Percentiles rank a stretch among this genome's conserved stretches.
These are phyloP conservation scores for Cystobasidium onofrii DNA, from an alignment of 768 basidiomycete genomes.

Conservation along the genomic window DNA sequence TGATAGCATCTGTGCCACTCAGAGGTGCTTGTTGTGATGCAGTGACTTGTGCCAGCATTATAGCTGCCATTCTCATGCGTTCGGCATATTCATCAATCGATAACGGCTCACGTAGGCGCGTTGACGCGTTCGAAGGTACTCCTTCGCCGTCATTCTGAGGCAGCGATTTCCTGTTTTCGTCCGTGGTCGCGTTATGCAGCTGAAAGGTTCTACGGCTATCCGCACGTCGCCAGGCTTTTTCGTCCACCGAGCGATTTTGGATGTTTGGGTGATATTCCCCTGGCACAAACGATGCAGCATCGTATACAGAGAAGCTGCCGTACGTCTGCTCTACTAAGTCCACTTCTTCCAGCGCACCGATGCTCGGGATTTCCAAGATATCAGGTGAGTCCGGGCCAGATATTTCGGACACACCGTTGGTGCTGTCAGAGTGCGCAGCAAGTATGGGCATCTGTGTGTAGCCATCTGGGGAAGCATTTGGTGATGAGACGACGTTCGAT, in stretches of 20 bases:
- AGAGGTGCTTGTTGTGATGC: conserved; percentile 49
- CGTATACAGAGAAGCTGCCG: conserved; percentile 63
- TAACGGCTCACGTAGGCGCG: neutral
- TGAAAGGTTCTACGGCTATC: conserved; percentile 24
- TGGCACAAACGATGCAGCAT: neutral
- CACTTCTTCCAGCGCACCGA: conserved; percentile 67
- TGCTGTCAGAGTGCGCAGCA: neutral
- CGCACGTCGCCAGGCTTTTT: conserved; percentile 36
- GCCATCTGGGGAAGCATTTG: too few species aligned
- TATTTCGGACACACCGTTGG: neutral
- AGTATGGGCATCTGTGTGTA: too few species aligned
- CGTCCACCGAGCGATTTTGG: conserved; percentile 41
- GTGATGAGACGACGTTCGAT: too few species aligned
- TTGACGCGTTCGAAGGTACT: neutral
- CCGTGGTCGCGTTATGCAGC: neutral
- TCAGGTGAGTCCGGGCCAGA: neutral
- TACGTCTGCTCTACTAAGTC: conserved; percentile 95
- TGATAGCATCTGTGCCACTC: conserved; percentile 39
- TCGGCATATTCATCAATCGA: conserved; percentile 85
- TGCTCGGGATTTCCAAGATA: neutral
- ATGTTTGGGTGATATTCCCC: conserved; percentile 54
- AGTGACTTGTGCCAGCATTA: conserved; percentile 95
- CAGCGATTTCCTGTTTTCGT: neutral
- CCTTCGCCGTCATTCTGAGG: neutral
- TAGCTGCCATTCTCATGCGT: conserved; percentile 93